Conservation (phyloP, 2,329 filamentous ascomycete genomes). For the Hirsutella rhossiliensis region DNA sequence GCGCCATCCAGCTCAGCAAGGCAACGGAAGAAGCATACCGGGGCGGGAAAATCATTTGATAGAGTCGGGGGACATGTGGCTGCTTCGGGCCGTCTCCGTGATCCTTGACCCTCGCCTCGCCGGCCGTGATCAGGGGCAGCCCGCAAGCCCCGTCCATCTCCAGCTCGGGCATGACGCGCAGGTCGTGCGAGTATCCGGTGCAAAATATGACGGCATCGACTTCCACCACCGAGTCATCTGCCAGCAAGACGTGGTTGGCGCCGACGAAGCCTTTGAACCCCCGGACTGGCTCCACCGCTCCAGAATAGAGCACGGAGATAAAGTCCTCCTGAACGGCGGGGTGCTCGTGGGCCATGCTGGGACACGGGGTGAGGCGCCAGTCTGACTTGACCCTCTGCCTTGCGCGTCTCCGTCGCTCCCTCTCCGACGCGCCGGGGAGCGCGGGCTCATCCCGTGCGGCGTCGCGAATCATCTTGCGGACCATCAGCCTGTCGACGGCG, state of each 20-base stretch:
- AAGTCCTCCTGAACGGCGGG: slow-evolving; percentile 5
- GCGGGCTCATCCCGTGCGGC: background rate
- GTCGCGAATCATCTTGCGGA: slow-evolving; percentile 1
- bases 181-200: slow-evolving; percentile 24
- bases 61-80: slow-evolving; percentile 19
- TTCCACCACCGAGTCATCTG: slow-evolving; percentile 16
- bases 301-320: background rate
- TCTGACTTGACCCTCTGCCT: background rate
- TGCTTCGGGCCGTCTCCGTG: background rate
- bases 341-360: slow-evolving; percentile 3
- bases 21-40: slow-evolving; percentile 27
- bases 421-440: background rate
- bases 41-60: slow-evolving; percentile 29
- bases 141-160: slow-evolving; percentile 5
- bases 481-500: slow-evolving; percentile 1
- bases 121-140: background rate
- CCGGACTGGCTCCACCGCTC: background rate
- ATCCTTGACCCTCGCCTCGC: background rate
- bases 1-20: slow-evolving; percentile 23
- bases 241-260: slow-evolving; percentile 12
- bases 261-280: slow-evolving; percentile 9
- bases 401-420: background rate
- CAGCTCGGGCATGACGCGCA: slow-evolving; percentile 9
- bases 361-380: slow-evolving; percentile 1
- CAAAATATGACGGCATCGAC: slow-evolving; percentile 23